Evolutionary conservation across 306 rosid genomes (phyloP).

Genomic region (Prunus mume): DNA sequence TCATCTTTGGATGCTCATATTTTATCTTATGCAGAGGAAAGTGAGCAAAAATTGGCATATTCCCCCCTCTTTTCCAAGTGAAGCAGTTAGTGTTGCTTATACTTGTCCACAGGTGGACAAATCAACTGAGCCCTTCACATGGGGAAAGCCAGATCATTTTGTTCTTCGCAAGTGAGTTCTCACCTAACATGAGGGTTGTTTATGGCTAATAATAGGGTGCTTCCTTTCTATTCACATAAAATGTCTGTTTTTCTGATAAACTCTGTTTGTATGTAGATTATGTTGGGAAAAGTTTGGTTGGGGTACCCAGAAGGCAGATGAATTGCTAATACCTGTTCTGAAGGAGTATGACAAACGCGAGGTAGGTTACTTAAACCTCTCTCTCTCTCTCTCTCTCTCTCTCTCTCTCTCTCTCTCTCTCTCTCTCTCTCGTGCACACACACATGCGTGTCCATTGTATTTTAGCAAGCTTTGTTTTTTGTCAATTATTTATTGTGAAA

Average conservation of each 20-base stretch:
- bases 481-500: conserved; percentile 12
- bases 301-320: conserved; percentile 84
- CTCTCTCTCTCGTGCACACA: too few relatives aligned
- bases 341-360: conserved; percentile 78
- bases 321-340: conserved; percentile 76
- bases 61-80: conserved; percentile 86
- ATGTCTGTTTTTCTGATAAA: conserved; percentile 9
- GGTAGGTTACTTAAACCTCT: conserved; percentile 40
- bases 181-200: not conserved
- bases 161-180: conserved; percentile 85
- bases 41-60: conserved; percentile 99
- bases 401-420: too few relatives aligned
- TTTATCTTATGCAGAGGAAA: conserved; percentile 63
- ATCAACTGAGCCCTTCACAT: conserved; percentile 77
- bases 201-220: not conserved
- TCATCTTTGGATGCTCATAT: conserved; percentile 2
- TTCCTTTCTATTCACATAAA: not conserved
- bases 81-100: conserved; percentile 79
- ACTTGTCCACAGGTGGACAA: conserved; percentile 75
- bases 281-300: conserved; percentile 98
- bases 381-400: too few relatives aligned
- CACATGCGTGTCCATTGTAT: not conserved
- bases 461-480: conserved; percentile 10
- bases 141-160: conserved; percentile 98
- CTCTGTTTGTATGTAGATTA: conserved; percentile 50